phyloP scores from a whole-genome alignment of 768 basidiomycete species.

The Paxillus ammoniavirescens region DNA sequence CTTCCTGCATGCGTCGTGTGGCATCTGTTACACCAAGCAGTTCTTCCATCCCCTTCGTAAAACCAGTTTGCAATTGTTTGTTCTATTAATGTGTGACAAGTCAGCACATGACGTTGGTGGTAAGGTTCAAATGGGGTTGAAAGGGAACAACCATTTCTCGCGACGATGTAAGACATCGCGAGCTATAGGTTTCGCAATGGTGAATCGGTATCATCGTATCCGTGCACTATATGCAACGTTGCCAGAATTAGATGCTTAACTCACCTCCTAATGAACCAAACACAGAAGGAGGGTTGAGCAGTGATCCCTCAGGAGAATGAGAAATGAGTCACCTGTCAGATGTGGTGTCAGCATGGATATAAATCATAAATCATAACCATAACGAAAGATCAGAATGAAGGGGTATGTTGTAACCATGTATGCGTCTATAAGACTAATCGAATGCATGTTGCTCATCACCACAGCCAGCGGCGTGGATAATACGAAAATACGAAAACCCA shows the following conservation, averaged over 20 bases:
- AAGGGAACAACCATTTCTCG: constrained; percentile 55
- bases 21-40: constrained; percentile 56
- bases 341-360: constrained; percentile 6
- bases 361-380: not conserved
- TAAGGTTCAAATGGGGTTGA: constrained; percentile 69
- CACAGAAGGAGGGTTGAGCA: not conserved
- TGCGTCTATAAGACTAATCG: constrained; percentile 96
- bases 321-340: constrained; percentile 3
- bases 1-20: constrained; percentile 14
- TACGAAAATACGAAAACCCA: constrained; percentile 34
- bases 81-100: constrained; percentile 37
- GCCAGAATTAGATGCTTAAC: constrained; percentile 11
- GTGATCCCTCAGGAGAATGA: too few relatives aligned
- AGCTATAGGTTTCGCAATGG: constrained; percentile 68
- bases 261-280: constrained; percentile 39
- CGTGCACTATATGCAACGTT: not conserved
- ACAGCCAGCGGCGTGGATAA: constrained; percentile 2
- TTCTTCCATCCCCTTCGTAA: constrained; percentile 77
- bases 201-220: constrained; percentile 50
- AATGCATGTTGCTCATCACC: constrained; percentile 59
- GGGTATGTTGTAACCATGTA: constrained; percentile 60
- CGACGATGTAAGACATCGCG: constrained; percentile 63
- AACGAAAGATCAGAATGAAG: constrained; percentile 19
- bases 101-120: constrained; percentile 7
- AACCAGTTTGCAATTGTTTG: constrained; percentile 74